These are phyloP conservation scores for Aspergillus kassunensis DNA, from an alignment of 495 filamentous ascomycete species.

Conservation along the genomic window DNA sequence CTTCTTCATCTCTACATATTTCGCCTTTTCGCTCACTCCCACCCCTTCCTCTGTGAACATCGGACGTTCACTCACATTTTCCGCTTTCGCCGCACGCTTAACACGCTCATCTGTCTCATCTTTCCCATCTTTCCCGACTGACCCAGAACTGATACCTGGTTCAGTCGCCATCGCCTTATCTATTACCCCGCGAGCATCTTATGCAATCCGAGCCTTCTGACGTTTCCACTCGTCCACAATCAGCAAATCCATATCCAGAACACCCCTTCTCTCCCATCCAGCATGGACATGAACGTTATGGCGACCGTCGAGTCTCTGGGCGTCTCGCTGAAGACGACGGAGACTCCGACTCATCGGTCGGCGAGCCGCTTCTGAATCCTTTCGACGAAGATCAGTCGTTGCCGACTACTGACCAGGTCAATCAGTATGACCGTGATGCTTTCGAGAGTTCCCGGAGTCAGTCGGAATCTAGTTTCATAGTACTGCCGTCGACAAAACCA, in stretches of 20 bases:
- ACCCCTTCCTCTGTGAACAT: not conserved
- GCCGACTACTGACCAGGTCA: conserved; percentile 59
- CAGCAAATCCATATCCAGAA: conserved; percentile 39
- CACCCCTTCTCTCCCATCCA: conserved; percentile 50
- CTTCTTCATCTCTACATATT: conserved; percentile 4
- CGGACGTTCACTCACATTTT: not conserved
- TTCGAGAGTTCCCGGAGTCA: conserved; percentile 38
- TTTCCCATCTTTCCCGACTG: conserved; percentile 34
- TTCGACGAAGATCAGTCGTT: conserved; percentile 18
- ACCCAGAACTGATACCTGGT: conserved; percentile 46
- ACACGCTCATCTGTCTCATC: not conserved
- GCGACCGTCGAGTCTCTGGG: conserved; percentile 37
- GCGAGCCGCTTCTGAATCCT: conserved; percentile 32
- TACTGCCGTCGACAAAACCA: conserved; percentile 50
- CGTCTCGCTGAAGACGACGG: conserved; percentile 23
- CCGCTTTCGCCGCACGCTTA: not conserved
- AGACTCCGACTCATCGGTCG: conserved; percentile 28
- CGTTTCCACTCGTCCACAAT: conserved; percentile 52
- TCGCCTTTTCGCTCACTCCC: not conserved
- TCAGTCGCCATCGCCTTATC: conserved; percentile 57
- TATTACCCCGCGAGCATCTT: conserved; percentile 50
- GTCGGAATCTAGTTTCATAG: conserved; percentile 54
- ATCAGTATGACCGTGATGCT: conserved; percentile 67
- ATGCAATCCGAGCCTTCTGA: conserved; percentile 79
- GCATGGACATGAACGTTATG: conserved; percentile 67